These are phyloP conservation scores for Hypomyces rosellus DNA, from an alignment of 2,329 filamentous ascomycete species.

Conservation along the genomic window DNA sequence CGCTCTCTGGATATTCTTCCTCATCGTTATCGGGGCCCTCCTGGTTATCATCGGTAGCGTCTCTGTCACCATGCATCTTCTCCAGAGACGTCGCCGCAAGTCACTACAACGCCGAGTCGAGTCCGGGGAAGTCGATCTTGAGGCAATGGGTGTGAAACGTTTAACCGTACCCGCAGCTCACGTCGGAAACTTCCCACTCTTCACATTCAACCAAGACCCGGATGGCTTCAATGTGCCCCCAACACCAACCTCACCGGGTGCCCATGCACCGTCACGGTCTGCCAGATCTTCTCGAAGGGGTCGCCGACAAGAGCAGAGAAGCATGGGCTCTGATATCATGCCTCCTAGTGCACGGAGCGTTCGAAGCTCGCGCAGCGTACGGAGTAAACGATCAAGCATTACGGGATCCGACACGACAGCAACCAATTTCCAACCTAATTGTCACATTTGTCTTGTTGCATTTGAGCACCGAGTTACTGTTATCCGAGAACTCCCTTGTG, in stretches of 20 bases:
- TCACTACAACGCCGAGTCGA: constrained; percentile 64
- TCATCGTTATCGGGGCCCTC: constrained; percentile 66
- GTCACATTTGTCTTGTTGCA: constrained; percentile 83
- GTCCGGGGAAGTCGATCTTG: constrained; percentile 76
- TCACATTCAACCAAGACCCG: constrained; percentile 61
- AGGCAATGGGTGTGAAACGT: constrained; percentile 77
- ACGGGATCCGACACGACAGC: constrained; percentile 32
- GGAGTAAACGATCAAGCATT: constrained; percentile 34
- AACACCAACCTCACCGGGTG: constrained; percentile 28
- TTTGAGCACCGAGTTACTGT: constrained; percentile 63
- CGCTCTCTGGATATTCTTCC: constrained; percentile 73
- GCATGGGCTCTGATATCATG: constrained; percentile 22
- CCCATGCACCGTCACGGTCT: constrained; percentile 23
- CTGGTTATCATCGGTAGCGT: constrained; percentile 60
- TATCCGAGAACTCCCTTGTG: constrained; percentile 81
- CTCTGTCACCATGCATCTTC: constrained; percentile 67
- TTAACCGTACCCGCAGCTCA: constrained; percentile 68
- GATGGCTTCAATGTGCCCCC: constrained; percentile 30
- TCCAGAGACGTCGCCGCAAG: constrained; percentile 65
- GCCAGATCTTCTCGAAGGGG: constrained; percentile 24
- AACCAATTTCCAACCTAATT: constrained; percentile 68
- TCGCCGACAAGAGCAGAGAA: constrained; percentile 25
- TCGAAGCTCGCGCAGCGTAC: constrained; percentile 21
- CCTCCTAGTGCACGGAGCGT: constrained; percentile 17
- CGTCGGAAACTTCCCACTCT: constrained; percentile 70